Percentiles rank a stretch among this genome's conserved stretches.
Evolutionary conservation across 139 green algal species (phyloP).

Genomic region (Volvox africanus): DNA sequence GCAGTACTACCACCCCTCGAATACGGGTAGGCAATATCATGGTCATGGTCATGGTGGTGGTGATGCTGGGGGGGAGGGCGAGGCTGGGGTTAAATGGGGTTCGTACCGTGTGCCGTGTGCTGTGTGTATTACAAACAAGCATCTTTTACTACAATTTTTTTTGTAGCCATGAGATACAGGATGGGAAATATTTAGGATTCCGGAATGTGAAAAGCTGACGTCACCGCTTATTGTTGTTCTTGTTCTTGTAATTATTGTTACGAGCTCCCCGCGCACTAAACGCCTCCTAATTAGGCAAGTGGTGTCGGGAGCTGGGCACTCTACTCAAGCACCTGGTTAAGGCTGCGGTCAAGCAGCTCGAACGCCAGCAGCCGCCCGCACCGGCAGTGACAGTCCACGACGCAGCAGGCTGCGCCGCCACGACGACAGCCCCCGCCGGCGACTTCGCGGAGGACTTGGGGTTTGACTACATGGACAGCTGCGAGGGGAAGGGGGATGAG

Average conservation of each 20-base stretch:
- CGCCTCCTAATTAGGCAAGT: slow-evolving; percentile 56
- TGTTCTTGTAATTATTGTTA: too few species aligned
- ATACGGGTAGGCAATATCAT: slow-evolving; percentile 70
- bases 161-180: too few species aligned
- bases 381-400: neutral
- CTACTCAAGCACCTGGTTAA: slow-evolving; percentile 65
- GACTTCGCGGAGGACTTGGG: neutral
- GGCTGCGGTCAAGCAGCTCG: slow-evolving; percentile 72
- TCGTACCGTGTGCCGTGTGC: too few species aligned
- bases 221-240: too few species aligned
- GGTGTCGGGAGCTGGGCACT: slow-evolving; percentile 62
- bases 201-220: too few species aligned
- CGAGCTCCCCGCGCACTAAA: too few species aligned
- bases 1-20: slow-evolving; percentile 92
- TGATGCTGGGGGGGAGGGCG: too few species aligned
- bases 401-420: neutral
- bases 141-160: too few species aligned
- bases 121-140: too few species aligned
- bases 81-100: too few species aligned
- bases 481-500: neutral
- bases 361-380: slow-evolving; percentile 42
- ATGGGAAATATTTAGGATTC: slow-evolving; percentile 21
- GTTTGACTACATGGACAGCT: neutral
- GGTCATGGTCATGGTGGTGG: too few species aligned
- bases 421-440: neutral